Base-by-base conservation (phyloP, 345 rosid genomes). In the Populus tremula region DNA sequence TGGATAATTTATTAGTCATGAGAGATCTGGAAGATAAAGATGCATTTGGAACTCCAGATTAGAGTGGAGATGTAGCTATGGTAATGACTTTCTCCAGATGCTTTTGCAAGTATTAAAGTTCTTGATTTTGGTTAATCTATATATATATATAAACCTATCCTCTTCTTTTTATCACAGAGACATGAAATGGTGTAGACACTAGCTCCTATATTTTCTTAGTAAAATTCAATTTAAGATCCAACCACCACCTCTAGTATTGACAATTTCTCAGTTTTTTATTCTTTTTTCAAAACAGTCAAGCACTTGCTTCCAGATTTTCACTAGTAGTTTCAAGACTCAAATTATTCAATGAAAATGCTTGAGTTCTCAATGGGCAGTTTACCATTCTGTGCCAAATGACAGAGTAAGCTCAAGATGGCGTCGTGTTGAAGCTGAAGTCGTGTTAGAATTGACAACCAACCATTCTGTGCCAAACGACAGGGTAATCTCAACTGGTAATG, bases 321-420 rank as follows among this genome's bases (percentile, higher is more conserved):
- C 20, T 16, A 33, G n/a, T 2, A 31, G 25, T 66, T 29, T 39
- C 2, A 18, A 49, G 63, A 63, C 39, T 5, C 76, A 64, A 64
- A 38, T 18, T 9, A 23, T 31, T 54, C 36, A 27, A 65, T 36
- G 31, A 8, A 21, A 65, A 77, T 29, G 69, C 17, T 64, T 5
- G 5, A 78, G 71, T 59, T 5, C 23, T 5, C 23, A 70, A 23
- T 2, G 14, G 70, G 56, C 6, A 78, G 77, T 74, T 74, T 84
- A 93, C 99, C 91, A 45, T 93, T 95, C 85, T 95, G 99, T 69
- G 97, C 97, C 84, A 91, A 87, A 87, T 95, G 98, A 83, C 99
- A 95, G 91, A 18, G 97, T 90, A 43, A 94, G 97, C 88, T 94
- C 98, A 13, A 93, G 75, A 70, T 93, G 97, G 66, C 95, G 97